Base-by-base conservation (phyloP, 1,139 yeast genomes). In the Saccharomycopsis hybrid region DNA sequence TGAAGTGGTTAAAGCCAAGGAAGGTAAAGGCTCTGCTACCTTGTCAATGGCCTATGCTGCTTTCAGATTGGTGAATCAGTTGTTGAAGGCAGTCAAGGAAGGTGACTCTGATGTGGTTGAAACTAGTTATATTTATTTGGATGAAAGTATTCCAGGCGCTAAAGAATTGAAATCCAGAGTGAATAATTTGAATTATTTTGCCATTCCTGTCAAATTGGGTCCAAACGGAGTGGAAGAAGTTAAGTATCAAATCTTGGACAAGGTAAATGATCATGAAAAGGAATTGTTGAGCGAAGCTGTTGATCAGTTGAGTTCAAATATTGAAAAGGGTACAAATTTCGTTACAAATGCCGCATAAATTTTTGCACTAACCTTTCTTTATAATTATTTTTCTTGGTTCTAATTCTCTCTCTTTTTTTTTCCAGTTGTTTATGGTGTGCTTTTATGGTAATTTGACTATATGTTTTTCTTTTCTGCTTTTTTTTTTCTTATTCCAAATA, bases 31-130 rank as follows among this genome's bases (percentile, higher is more conserved):
- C 8, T 80, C 87, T 7, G 90, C 89, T 30, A 83, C 90, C 18
- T 72, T 83, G 57, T 80, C 86, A 1, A 83, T 83, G 90, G 88
- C 89, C 18, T 77, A 75, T 58, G 88, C 89, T 30, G 90, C 87
- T 39, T 81, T 78, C 66, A 71, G 82, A 57, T 82, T 83, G 65
- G 79, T 83, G 30, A 77, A 74, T 55, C 68, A 79, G 50, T 77
- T 82, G 45, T 70, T 81, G 64, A 69, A 75, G 63, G 78, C 85
- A 59, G 39, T 36, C n/a, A 57, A 55, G 37, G 39, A 50, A 8
- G 54, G 57, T 27, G 44, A 57, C 18, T 57, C 60, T 29, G 60
- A 60, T 36, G 73, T 83, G 27, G 77, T 80, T 64, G 71, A 82
- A 59, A 36, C 39, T 24, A 11, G 24, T 5, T 36, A 9, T 36